Evolutionary conservation across 371 early-diverging fungal species (phyloP).

Genomic region (Rhizopus microsporus): DNA sequence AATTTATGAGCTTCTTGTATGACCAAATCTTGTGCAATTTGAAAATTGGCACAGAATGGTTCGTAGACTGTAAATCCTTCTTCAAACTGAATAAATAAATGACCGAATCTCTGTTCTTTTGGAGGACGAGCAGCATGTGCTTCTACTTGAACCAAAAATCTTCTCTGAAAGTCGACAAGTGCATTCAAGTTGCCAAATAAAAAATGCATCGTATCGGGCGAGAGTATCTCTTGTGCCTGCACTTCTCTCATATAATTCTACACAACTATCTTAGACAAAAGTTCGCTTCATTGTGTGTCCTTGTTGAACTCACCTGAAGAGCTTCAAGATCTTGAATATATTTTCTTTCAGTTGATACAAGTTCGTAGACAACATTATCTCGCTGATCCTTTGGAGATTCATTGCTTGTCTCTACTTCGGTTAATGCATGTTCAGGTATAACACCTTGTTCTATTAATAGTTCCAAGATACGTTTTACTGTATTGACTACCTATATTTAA

Average conservation of each 20-base stretch:
- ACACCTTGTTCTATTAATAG: constrained; percentile 35
- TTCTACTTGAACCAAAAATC: constrained; percentile 91
- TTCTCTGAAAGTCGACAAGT: constrained; percentile 94
- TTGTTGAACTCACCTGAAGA: constrained; percentile 33
- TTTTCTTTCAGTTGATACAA: constrained; percentile 87
- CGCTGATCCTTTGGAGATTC: constrained; percentile 76
- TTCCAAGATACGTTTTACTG: constrained; percentile 34
- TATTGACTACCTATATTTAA: constrained; percentile 39
- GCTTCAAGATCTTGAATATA: constrained; percentile 87
- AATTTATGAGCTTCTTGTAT: constrained; percentile 48
- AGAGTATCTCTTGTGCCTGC: constrained; percentile 58
- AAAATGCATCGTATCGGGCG: constrained; percentile 73
- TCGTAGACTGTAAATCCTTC: constrained; percentile 89
- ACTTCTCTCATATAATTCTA: constrained; percentile 56
- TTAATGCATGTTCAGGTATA: constrained; percentile 25
- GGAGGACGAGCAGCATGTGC: constrained; percentile 68
- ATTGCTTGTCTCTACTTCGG: constrained; percentile 16
- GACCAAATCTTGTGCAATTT: constrained; percentile 66
- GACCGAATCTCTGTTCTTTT: constrained; percentile 88
- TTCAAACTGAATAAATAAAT: constrained; percentile 75
- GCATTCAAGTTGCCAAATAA: constrained; percentile 92
- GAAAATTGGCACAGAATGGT: constrained; percentile 91
- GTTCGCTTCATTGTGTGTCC: background rate
- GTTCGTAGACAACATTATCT: constrained; percentile 83
- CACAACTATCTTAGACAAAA: background rate